Percentiles rank a stretch among this genome's conserved stretches.
phyloP scores from a whole-genome alignment of 352 stramenopile species.

The Globisporangium alternatum region DNA sequence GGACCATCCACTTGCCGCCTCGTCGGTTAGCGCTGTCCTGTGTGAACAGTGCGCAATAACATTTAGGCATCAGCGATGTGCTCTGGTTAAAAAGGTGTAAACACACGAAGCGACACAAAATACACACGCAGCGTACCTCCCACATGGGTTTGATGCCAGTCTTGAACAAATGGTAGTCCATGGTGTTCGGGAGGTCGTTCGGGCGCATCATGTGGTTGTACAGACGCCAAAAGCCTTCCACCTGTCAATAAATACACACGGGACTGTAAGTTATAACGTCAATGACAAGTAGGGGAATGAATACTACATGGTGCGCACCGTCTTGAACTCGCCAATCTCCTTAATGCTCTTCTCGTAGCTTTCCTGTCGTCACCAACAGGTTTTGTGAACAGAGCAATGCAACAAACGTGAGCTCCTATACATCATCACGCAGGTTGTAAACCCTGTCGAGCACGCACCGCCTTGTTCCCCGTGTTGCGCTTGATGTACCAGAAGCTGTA shows the following conservation, averaged over 20 bases:
- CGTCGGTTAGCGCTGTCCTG: constrained; percentile 85
- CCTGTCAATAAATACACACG: constrained; percentile 23
- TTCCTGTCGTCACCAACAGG: constrained; percentile 37
- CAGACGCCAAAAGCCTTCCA: constrained; percentile 92
- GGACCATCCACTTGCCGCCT: constrained; percentile 93
- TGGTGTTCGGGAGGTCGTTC: constrained; percentile 88
- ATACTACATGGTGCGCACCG: constrained; percentile 28
- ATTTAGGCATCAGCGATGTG: neutral
- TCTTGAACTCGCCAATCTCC: constrained; percentile 90
- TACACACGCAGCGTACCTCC: constrained; percentile 45
- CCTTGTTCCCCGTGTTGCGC: constrained; percentile 79
- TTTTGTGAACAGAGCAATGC: neutral
- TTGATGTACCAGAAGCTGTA: constrained; percentile 92
- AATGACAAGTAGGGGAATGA: neutral
- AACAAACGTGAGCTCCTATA: neutral
- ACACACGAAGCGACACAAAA: neutral
- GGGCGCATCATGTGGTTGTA: constrained; percentile 92
- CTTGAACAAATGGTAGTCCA: constrained; percentile 94
- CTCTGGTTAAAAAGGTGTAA: neutral
- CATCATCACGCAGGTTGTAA: neutral
- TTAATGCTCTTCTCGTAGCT: constrained; percentile 95
- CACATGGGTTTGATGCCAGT: constrained; percentile 94
- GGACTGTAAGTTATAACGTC: neutral
- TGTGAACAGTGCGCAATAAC: neutral
- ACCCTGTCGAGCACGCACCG: constrained; percentile 31